Percentiles rank a stretch among this genome's conserved stretches.
Evolutionary conservation across 2,329 filamentous ascomycete genomes (phyloP).

Genomic region (Ophiostoma himal-ulmi): DNA sequence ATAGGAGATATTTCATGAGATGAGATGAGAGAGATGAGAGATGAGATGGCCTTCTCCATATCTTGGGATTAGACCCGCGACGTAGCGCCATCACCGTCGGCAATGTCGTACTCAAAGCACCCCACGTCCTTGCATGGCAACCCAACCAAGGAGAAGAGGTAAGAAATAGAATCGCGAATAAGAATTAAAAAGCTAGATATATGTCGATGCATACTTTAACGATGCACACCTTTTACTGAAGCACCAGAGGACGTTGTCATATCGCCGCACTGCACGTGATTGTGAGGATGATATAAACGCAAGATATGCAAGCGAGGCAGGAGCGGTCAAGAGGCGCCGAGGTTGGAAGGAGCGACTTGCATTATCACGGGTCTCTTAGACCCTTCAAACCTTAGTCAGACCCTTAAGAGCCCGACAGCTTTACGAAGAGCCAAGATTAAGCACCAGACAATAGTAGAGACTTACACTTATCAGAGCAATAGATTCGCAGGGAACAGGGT

Average conservation of each 20-base stretch:
- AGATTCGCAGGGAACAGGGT: not conserved
- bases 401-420: not conserved
- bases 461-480: not conserved
- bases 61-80: not conserved
- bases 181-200: not conserved
- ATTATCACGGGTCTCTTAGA: not conserved
- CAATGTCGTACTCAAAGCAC: not conserved
- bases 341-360: not conserved
- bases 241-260: not conserved
- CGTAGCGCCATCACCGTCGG: slow-evolving; percentile 1
- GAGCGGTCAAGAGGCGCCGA: not conserved
- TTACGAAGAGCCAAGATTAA: not conserved
- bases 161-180: not conserved
- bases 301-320: not conserved
- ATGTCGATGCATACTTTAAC: too few species aligned
- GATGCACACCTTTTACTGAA: too few species aligned
- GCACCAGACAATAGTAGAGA: not conserved
- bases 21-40: not conserved
- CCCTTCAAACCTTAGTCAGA: not conserved
- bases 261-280: not conserved
- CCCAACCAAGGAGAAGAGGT: not conserved
- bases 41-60: too few species aligned
- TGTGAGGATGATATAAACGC: not conserved
- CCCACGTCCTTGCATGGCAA: slow-evolving; percentile 1
- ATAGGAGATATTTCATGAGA: not conserved